phyloP scores from a whole-genome alignment of 495 filamentous ascomycete genomes.

The Penicillium cinerascens region DNA sequence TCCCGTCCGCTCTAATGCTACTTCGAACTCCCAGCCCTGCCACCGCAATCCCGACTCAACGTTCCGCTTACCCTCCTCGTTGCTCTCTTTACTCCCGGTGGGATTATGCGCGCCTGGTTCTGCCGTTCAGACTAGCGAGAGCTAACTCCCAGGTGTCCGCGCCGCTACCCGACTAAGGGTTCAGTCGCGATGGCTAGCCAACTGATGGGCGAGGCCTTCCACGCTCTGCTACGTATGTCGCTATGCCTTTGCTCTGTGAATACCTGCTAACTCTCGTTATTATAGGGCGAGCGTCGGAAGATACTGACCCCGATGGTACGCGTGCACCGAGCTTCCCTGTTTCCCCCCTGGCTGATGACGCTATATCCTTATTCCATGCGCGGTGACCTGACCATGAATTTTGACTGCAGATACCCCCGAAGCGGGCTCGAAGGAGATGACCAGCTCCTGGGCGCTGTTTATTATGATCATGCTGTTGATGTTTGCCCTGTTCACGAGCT shows the following conservation, averaged over 20 bases:
- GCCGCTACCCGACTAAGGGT: constrained; percentile 22
- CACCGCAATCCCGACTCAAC: constrained; percentile 2
- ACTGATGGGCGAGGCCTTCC: constrained; percentile 35
- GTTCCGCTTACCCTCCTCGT: neutral
- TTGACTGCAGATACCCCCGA: constrained; percentile 48
- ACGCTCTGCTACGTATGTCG: constrained; percentile 41
- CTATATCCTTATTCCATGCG: neutral
- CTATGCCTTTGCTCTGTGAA: neutral
- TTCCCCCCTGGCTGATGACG: constrained; percentile 5
- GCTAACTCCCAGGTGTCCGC: constrained; percentile 32
- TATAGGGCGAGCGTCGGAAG: constrained; percentile 35
- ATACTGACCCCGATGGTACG: constrained; percentile 53
- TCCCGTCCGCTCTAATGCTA: constrained; percentile 20
- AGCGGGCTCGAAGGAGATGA: constrained; percentile 79
- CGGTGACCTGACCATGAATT: constrained; percentile 20
- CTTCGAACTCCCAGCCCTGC: constrained; percentile 11
- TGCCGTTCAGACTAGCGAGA: constrained; percentile 29
- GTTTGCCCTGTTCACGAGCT: constrained; percentile 92
- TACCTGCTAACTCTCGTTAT: constrained; percentile 18
- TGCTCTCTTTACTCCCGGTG: constrained; percentile 5
- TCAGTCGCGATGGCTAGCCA: constrained; percentile 37
- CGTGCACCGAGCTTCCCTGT: constrained; percentile 5
- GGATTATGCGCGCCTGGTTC: constrained; percentile 38
- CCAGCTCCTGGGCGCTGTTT: constrained; percentile 93
- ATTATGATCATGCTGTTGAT: constrained; percentile 93